Evolutionary conservation across 352 stramenopile species (phyloP), one percentile per base, ranked within the genome.

Genomic region (Paralagenidium karlingii): DNA sequence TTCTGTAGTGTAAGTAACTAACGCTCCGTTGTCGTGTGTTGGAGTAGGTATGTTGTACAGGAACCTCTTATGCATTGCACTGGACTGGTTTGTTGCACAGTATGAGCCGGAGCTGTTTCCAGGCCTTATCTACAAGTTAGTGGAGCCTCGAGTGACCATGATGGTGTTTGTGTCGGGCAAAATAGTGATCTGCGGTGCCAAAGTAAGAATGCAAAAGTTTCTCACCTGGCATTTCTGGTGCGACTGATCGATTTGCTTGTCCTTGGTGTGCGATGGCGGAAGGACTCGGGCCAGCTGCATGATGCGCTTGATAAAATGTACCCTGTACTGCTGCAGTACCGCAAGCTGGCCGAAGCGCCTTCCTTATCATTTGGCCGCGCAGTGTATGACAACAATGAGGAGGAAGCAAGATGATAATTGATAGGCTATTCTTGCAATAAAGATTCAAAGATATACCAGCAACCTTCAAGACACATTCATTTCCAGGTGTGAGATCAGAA

Each of bases 91-190:
- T 25, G 43, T 7, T 30, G 24, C 13, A 8, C 50, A 81, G 41
- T 99, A 99, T 59, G 96, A 99, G 51, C 96, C 96, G 0, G 96
- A 99, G 53, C 64, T 99, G 15, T 99, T 99, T 63, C 93, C 96
- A 9, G 96, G 96, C 7, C 70, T 99, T 18, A 98, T 99, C 54
- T 99, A 99, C 73, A 83, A 96, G 33, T 82, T 99, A 58, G 62
- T 96, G 3, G 74, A 85, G 38, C 95, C 96, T 16, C 96, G 98
- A 55, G 79, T 98, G n/a, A 97, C 98, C n/a, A 61, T 99, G 21
- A 55, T 99, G 20, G 98, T 99, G 46, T 99, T 99, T 62, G 96
- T 99, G 9, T 98, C 85, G 21, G 96, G 96, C 24, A 99, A 99
- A 59, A 80, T 99, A 25, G 94, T 99, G 8, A 75, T 98, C 43